Evolutionary conservation across 78 protist genomes (phyloP).

Genomic region (Dictyostelium citrinum): DNA sequence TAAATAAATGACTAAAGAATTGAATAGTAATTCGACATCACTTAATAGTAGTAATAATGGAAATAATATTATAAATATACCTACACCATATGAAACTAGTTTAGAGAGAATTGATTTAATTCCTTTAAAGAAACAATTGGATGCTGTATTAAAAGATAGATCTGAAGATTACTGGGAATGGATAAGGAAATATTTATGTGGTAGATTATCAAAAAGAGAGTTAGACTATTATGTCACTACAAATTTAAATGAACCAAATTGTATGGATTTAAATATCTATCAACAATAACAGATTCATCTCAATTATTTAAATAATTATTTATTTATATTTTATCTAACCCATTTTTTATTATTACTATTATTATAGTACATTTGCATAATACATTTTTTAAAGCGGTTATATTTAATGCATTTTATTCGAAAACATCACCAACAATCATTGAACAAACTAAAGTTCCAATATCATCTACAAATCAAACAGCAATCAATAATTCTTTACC

Average conservation of each 20-base stretch:
- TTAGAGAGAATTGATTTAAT: constrained; percentile 38
- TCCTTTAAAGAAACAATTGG: constrained; percentile 54
- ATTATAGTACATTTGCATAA: constrained; percentile 39
- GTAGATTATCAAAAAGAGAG: constrained; percentile 49
- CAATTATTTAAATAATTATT: neutral
- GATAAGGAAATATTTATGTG: constrained; percentile 8
- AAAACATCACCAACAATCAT: constrained; percentile 37
- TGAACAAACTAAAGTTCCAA: neutral
- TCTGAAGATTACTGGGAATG: constrained; percentile 55
- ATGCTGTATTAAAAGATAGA: constrained; percentile 13
- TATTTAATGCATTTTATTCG: constrained; percentile 45
- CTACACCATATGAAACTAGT: neutral
- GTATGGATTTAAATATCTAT: constrained; percentile 16
- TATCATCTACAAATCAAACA: neutral
- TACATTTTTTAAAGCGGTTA: constrained; percentile 45
- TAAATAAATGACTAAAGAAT: neutral
- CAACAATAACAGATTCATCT: neutral
- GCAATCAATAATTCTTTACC: neutral
- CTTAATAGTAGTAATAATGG: neutral
- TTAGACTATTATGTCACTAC: constrained; percentile 29
- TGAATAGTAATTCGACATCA: neutral
- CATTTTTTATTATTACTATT: too few relatives aligned
- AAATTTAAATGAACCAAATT: constrained; percentile 18
- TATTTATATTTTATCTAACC: neutral
- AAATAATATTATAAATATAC: constrained; percentile 12